Percentiles rank a stretch among this genome's conserved stretches.
These are phyloP conservation scores for Umbelopsis vinacea DNA, from an alignment of 192 early-diverging fungal species.

Conservation along the genomic window DNA sequence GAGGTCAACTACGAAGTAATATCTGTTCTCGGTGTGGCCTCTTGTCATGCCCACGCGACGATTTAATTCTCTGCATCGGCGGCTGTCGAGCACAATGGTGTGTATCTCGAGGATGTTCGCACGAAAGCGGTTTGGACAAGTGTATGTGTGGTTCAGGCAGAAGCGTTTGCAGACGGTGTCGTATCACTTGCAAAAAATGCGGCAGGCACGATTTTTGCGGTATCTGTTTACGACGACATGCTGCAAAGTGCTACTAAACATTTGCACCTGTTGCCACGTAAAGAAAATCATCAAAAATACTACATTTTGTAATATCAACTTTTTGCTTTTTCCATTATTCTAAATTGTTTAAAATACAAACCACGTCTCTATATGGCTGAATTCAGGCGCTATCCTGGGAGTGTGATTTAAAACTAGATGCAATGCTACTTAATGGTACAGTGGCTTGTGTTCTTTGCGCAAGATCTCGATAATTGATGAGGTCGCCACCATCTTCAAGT, in stretches of 20 bases:
- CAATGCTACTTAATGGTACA: background rate
- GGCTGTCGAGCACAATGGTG: slow-evolving; percentile 20
- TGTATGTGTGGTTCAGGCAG: background rate
- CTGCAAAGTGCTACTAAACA: slow-evolving; percentile 7
- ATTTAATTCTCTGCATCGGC: background rate
- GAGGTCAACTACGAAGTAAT: slow-evolving; percentile 8
- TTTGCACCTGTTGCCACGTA: background rate
- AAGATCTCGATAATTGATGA: slow-evolving; percentile 11
- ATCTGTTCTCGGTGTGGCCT: slow-evolving; percentile 9
- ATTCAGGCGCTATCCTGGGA: too few relatives aligned
- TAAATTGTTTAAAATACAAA: background rate
- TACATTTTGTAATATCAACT: background rate
- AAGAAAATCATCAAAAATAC: background rate
- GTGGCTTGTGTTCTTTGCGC: background rate
- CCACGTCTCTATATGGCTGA: background rate
- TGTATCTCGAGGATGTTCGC: background rate
- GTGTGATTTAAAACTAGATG: background rate
- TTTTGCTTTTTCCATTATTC: background rate
- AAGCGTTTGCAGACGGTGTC: slow-evolving; percentile 11
- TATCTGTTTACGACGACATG: slow-evolving; percentile 6
- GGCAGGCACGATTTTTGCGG: slow-evolving; percentile 11
- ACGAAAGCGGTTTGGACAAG: slow-evolving; percentile 17
- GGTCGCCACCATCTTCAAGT: background rate
- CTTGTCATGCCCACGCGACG: slow-evolving; percentile 7
- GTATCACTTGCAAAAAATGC: slow-evolving; percentile 2